Conservation (phyloP, 352 stramenopile genomes). For the Phytophthora sp. region DNA sequence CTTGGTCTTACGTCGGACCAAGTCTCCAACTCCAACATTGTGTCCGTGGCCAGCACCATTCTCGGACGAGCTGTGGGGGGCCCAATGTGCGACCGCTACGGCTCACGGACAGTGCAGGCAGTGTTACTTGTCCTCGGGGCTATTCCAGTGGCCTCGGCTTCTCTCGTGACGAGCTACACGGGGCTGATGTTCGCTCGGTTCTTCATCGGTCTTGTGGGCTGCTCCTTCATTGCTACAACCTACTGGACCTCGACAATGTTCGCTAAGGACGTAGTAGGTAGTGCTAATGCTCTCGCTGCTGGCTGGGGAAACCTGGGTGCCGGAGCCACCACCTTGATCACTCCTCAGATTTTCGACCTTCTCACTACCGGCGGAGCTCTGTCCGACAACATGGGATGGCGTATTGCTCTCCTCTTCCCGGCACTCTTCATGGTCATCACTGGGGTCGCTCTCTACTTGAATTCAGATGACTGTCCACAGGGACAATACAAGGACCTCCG, state of each 20-base stretch:
- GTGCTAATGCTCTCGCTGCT: slow-evolving; percentile 90
- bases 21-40: slow-evolving; percentile 93
- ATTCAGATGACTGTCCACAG: slow-evolving; percentile 93
- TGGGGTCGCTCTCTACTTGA: slow-evolving; percentile 71
- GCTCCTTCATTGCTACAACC: slow-evolving; percentile 93
- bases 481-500: slow-evolving; percentile 91
- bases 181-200: slow-evolving; percentile 89
- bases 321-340: slow-evolving; percentile 88
- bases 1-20: slow-evolving; percentile 86
- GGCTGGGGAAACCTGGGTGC: slow-evolving; percentile 96
- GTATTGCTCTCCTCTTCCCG: slow-evolving; percentile 89
- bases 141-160: slow-evolving; percentile 86
- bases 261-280: slow-evolving; percentile 91
- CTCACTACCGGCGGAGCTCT: slow-evolving; percentile 64
- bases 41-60: slow-evolving; percentile 89
- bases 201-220: slow-evolving; percentile 94
- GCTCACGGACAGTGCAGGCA: slow-evolving; percentile 83
- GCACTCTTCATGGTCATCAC: slow-evolving; percentile 82
- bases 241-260: slow-evolving; percentile 96
- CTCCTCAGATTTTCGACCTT: slow-evolving; percentile 88
- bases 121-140: slow-evolving; percentile 77
- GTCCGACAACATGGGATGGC: slow-evolving; percentile 87
- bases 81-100: slow-evolving; percentile 93
- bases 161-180: slow-evolving; percentile 80
- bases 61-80: slow-evolving; percentile 90